These are phyloP conservation scores for Herpetospermum pedunculosum DNA, from an alignment of 306 rosid species.

Conservation along the genomic window DNA sequence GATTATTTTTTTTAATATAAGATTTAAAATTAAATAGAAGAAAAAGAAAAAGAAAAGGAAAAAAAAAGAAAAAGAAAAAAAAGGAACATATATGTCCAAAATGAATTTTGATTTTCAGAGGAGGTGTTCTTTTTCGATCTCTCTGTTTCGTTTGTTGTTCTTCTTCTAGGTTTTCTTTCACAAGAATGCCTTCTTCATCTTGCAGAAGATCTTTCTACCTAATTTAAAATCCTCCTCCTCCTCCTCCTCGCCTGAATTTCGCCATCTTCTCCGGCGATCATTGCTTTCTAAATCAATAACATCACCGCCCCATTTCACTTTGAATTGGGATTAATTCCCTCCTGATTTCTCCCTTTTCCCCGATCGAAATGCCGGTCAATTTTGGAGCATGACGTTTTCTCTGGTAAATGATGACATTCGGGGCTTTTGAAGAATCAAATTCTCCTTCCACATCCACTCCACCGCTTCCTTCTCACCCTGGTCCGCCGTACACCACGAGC, in stretches of 20 bases:
- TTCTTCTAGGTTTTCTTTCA: conserved; percentile 9
- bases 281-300: not conserved
- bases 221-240: not conserved
- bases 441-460: conserved; percentile 15
- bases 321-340: not conserved
- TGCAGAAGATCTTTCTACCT: not conserved
- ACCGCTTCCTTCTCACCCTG: conserved; percentile 10
- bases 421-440: conserved; percentile 13
- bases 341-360: not conserved
- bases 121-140: conserved; percentile 3
- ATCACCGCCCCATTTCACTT: not conserved
- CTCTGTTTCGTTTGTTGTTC: conserved; percentile 4
- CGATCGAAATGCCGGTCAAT: conserved; percentile 10
- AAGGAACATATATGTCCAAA: not conserved
- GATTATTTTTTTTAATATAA: no score
- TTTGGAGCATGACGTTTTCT: conserved; percentile 12
- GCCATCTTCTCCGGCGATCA: not conserved
- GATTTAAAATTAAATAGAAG: not conserved
- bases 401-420: conserved; percentile 6
- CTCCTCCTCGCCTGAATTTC: not conserved
- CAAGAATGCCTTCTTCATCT: not conserved
- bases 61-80: not conserved
- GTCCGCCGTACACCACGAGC: not conserved
- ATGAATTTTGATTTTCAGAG: not conserved
- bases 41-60: not conserved